Base-by-base conservation (phyloP, 163 green algal genomes). In the Trebouxia gelatinosa region DNA sequence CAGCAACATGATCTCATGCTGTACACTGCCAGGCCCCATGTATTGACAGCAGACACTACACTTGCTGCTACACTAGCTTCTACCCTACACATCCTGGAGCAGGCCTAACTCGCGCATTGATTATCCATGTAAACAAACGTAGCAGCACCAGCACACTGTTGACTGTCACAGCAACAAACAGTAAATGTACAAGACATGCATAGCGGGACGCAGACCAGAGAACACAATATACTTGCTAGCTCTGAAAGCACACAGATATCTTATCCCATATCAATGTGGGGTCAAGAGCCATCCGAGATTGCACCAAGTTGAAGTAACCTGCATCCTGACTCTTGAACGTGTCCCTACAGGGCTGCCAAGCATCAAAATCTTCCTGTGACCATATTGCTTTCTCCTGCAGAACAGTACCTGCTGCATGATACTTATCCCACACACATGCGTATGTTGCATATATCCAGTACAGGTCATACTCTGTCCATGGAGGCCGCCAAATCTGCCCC, bases 371-470 rank as follows among this genome's bases (percentile, higher is more conserved):
- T 34, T 6, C 28, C 34, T 51, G 19, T 16, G 50, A 68, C 71
- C 71, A 78, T 17, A 78, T 54, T 23, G 71, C 71, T 37, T 51
- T 16, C 34, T 78, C 71, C 35, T 78, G 71, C 2, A 67, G 34
- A 16, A 66, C 68, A 59, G 46, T 31, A 21, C 23, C 40, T 4
- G 68, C 46, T 3, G 68, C 71, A 79, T 79, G 74, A 6, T 71
- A 79, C 21, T 46, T 50, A 26, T 79, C 57, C 35, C 54, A 79
- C 11, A 79, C 38, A 57, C 40, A 50, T 58, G 76, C 40, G 17
- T 81, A 70, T 31, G 40, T 64, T 2, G 76, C 76, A 64, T 66
- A 81, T 0, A 81, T 74, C 76, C 76, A 81, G 35, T 81, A 81
- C 31, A 81, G 21, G 35, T 75, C 58, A 70, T 70, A 81, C 31